phyloP scores from a whole-genome alignment of 768 basidiomycete species.

The Leucosporidium yakuticum region DNA sequence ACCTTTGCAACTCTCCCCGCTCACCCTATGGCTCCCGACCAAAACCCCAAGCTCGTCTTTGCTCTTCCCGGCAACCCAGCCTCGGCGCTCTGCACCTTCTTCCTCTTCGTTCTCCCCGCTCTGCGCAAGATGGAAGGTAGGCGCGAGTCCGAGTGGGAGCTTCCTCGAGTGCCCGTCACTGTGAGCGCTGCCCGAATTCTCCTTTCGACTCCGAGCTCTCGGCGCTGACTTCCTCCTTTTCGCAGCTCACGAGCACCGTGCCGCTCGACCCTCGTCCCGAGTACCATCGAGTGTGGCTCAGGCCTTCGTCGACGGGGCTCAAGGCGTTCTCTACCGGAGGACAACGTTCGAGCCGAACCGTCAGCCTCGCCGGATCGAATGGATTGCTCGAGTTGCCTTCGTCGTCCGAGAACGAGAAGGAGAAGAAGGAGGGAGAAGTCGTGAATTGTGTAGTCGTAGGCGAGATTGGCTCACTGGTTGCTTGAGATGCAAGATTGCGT shows the following conservation, averaged over 20 bases:
- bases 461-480: constrained; percentile 45
- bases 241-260: constrained; percentile 47
- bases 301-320: constrained; percentile 25
- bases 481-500: too few relatives aligned
- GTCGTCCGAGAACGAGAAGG: constrained; percentile 39
- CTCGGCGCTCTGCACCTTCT: constrained; percentile 74
- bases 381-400: constrained; percentile 66
- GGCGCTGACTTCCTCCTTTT: background rate
- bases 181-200: constrained; percentile 10
- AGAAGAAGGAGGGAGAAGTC: constrained; percentile 52
- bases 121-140: constrained; percentile 47
- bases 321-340: constrained; percentile 75
- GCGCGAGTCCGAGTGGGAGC: constrained; percentile 29
- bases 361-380: constrained; percentile 74
- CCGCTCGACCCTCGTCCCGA: constrained; percentile 66
- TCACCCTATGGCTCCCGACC: constrained; percentile 38
- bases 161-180: constrained; percentile 35
- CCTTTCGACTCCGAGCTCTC: background rate
- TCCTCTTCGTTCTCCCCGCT: constrained; percentile 65
- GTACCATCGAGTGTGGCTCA: constrained; percentile 71
- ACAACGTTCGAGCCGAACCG: constrained; percentile 74
- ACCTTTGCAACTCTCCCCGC: constrained; percentile 74
- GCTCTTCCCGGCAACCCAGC: constrained; percentile 87
- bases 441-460: constrained; percentile 64
- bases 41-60: constrained; percentile 59